Percentiles rank a stretch among this genome's conserved stretches.
These are phyloP conservation scores for Acanthamoeba triangularis DNA, from an alignment of 208 protist species.

Conservation along the genomic window DNA sequence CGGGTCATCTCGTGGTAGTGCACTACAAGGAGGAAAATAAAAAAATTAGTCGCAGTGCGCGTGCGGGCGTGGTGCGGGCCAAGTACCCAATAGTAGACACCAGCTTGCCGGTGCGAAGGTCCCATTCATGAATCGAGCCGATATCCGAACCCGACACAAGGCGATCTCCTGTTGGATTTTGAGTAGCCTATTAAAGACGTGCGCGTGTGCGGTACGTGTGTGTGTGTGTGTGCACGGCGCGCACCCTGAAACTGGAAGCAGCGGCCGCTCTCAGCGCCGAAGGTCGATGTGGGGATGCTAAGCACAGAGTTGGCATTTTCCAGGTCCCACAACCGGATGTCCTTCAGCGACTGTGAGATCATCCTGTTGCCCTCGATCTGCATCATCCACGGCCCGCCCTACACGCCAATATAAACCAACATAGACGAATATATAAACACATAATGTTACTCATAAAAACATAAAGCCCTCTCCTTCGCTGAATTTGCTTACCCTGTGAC, in stretches of 20 bases:
- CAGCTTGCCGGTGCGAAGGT: slow-evolving; percentile 41
- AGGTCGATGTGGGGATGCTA: not conserved
- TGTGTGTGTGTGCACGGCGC: too few relatives aligned
- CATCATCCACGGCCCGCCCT: slow-evolving; percentile 25
- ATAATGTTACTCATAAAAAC: too few relatives aligned
- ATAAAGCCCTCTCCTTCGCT: too few relatives aligned
- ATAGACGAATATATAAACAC: too few relatives aligned
- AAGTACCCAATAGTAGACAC: not conserved
- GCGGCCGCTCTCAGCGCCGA: not conserved
- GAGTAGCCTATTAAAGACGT: not conserved
- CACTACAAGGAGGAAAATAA: too few relatives aligned
- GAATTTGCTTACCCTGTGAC: slow-evolving; percentile 3
- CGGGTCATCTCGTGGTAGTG: not conserved
- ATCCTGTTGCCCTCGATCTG: slow-evolving; percentile 10
- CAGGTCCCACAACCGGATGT: slow-evolving; percentile 14
- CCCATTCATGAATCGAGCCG: not conserved
- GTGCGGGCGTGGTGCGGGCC: not conserved
- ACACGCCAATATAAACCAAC: not conserved
- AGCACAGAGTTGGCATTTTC: not conserved
- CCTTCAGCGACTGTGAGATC: slow-evolving; percentile 17
- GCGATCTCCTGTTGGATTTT: not conserved
- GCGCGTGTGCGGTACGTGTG: not conserved
- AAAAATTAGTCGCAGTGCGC: too few relatives aligned
- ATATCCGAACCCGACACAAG: slow-evolving; percentile 23
- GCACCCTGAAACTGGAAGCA: slow-evolving; percentile 58